Conservation (phyloP, 345 rosid species). For the Conringia planisiliqua region DNA sequence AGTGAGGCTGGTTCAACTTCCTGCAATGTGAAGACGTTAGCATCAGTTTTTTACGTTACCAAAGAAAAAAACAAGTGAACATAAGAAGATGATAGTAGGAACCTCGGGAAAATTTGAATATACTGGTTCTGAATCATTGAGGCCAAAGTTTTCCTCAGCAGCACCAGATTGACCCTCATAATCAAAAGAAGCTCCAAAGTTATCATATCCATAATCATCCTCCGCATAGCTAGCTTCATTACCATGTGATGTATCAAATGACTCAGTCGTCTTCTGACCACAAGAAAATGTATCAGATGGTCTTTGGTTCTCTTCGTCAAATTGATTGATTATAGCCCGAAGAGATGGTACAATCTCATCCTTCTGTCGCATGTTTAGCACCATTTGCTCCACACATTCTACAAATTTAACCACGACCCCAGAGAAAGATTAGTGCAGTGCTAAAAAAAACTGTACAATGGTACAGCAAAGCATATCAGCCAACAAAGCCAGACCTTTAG, state of each 20-base stretch:
- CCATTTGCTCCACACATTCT: constrained; percentile 76
- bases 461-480: constrained; percentile 15
- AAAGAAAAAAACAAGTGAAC: constrained; percentile 7
- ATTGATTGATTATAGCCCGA: constrained; percentile 49
- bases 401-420: constrained; percentile 21
- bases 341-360: constrained; percentile 84
- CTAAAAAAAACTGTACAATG: not conserved
- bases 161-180: constrained; percentile 49
- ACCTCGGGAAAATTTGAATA: constrained; percentile 65
- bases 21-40: constrained; percentile 39
- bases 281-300: constrained; percentile 49
- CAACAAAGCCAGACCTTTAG: constrained; percentile 55
- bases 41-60: not conserved
- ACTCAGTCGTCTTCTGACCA: constrained; percentile 40
- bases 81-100: not conserved
- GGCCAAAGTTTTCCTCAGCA: constrained; percentile 42
- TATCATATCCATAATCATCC: constrained; percentile 51
- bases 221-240: constrained; percentile 45
- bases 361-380: constrained; percentile 51
- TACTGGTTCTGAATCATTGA: constrained; percentile 43
- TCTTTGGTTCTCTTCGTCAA: constrained; percentile 71
- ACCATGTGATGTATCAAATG: constrained; percentile 34
- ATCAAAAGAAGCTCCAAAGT: constrained; percentile 45
- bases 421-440: not conserved
- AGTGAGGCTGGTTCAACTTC: constrained; percentile 47